phyloP scores from a whole-genome alignment of 257 asterid genomes.

The Henckelia pumila region DNA sequence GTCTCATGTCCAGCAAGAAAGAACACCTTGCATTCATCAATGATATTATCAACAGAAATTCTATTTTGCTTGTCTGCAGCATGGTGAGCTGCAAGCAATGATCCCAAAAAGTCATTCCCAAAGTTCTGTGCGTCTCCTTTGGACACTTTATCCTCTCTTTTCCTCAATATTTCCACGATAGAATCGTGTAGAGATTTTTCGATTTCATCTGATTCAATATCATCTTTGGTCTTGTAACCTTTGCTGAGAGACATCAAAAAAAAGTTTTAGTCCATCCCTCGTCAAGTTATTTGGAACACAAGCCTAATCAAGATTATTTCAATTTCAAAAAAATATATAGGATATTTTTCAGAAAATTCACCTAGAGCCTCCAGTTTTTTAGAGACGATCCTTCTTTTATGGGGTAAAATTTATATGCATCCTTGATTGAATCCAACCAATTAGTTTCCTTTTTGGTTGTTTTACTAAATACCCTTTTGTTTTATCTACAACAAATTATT shows the following conservation, averaged over 20 bases:
- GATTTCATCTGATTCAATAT: slow-evolving; percentile 40
- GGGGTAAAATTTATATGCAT: no score
- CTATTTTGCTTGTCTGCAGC: slow-evolving; percentile 35
- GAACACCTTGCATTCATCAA: slow-evolving; percentile 64
- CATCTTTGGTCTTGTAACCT: slow-evolving; percentile 32
- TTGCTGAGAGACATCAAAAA: slow-evolving; percentile 28
- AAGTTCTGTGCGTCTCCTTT: slow-evolving; percentile 29
- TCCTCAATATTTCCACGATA: slow-evolving; percentile 33
- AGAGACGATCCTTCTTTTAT: no score
- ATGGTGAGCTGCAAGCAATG: slow-evolving; percentile 43
- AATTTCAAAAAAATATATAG: no score
- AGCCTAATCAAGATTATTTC: neutral
- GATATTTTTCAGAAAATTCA: no score
- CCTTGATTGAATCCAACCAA: no score
- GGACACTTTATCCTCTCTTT: slow-evolving; percentile 35
- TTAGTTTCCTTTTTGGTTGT: no score
- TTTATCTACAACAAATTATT: no score
- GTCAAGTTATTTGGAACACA: neutral
- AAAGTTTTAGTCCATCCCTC: slow-evolving; percentile 4
- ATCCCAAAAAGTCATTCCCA: slow-evolving; percentile 57
- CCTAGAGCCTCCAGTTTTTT: no score
- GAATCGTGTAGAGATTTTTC: slow-evolving; percentile 38
- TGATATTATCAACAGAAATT: slow-evolving; percentile 41
- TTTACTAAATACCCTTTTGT: no score
- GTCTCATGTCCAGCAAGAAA: slow-evolving; percentile 63